Percentiles rank a stretch among this genome's conserved stretches.
Conservation (phyloP, 1,284 basidiomycete genomes). For the Heterobasidion occidentale region DNA sequence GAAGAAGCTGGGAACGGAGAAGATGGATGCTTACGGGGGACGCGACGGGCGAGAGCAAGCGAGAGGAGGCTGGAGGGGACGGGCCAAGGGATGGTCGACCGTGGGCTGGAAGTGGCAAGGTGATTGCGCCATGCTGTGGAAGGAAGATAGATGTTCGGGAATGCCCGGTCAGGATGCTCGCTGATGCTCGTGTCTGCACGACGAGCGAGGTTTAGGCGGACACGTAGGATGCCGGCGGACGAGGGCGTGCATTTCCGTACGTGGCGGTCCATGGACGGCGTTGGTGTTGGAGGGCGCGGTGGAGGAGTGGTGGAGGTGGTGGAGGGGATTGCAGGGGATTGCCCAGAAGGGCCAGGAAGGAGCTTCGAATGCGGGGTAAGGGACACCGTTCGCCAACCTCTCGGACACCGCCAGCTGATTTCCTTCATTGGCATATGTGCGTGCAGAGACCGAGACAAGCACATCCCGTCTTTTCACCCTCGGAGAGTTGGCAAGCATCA, state of each 20-base stretch:
- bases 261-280: not conserved
- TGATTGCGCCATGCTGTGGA: not conserved
- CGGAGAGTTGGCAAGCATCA: too few species aligned
- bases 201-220: not conserved
- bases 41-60: too few species aligned
- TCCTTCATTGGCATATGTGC: not conserved
- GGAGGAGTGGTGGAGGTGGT: not conserved
- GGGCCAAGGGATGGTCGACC: not conserved
- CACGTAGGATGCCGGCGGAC: too few species aligned
- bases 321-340: not conserved
- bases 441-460: not conserved
- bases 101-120: not conserved
- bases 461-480: not conserved
- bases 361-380: conserved; percentile 1
- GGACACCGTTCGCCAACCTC: not conserved
- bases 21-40: too few species aligned
- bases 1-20: too few species aligned
- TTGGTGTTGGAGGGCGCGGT: not conserved
- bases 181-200: not conserved
- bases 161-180: not conserved
- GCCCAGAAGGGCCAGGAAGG: not conserved
- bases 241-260: not conserved
- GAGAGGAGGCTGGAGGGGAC: not conserved
- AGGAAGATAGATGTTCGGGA: not conserved
- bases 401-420: not conserved